phyloP scores from a whole-genome alignment of 2,329 filamentous ascomycete species.

The Fusarium tupiense region DNA sequence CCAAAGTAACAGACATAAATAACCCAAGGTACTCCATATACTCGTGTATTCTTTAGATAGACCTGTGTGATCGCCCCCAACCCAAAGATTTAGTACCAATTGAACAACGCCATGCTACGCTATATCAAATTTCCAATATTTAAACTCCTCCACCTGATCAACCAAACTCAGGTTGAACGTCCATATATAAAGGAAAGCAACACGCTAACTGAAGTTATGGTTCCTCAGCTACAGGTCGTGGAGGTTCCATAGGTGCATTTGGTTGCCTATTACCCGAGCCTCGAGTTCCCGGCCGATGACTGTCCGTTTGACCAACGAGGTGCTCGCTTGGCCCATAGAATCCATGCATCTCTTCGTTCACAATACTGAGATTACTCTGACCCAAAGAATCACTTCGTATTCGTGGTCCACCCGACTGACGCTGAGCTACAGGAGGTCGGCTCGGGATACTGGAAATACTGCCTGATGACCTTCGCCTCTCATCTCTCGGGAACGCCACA shows the following conservation, averaged over 20 bases:
- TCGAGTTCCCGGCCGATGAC: slow-evolving; percentile 31
- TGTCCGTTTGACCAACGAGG: slow-evolving; percentile 54
- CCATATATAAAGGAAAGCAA: not conserved
- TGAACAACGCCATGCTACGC: slow-evolving; percentile 19
- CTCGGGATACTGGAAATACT: slow-evolving; percentile 31
- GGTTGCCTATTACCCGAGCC: slow-evolving; percentile 1
- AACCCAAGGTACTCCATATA: not conserved
- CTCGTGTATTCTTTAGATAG: slow-evolving; percentile 6
- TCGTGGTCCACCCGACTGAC: slow-evolving; percentile 43
- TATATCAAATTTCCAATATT: slow-evolving; percentile 4
- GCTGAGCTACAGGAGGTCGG: slow-evolving; percentile 40
- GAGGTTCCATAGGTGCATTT: not conserved
- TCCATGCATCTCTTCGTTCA: slow-evolving; percentile 60
- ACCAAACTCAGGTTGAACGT: not conserved
- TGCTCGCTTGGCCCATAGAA: slow-evolving; percentile 56
- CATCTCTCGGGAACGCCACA: slow-evolving; percentile 29
- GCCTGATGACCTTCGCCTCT: slow-evolving; percentile 43
- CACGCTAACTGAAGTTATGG: not conserved
- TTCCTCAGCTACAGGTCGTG: not conserved
- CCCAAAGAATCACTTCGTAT: slow-evolving; percentile 39
- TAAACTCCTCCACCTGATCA: not conserved
- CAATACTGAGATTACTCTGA: slow-evolving; percentile 40
- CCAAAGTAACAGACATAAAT: not conserved
- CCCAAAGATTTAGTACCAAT: not conserved
- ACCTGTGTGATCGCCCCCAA: not conserved